Base-by-base conservation (phyloP, 345 rosid genomes). In the Chamaenerion angustifolium region DNA sequence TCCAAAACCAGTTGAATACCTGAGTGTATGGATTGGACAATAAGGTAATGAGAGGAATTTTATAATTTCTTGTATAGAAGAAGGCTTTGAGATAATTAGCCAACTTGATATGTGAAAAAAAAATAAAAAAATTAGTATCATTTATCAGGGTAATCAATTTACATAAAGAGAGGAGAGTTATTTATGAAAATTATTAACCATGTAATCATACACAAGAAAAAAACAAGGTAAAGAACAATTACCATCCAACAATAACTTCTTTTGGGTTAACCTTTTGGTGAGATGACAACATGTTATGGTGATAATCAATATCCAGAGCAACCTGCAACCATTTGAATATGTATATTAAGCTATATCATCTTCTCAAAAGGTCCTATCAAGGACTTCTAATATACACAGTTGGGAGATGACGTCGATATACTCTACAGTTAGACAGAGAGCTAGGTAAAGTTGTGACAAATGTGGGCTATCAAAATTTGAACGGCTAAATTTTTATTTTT, bases 211-310 rank as follows among this genome's bases (percentile, higher is more conserved):
- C 37, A 31, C 10, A 31, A 1, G 10, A 31, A 27, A 41, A 15
- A 7, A 1, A 17, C 37, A 40, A 37, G 15, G 45, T 1, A 40
- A 51, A 13, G 21, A 13, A 13, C 23, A 25, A 12, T 61, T 82
- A 88, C 99, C 99, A 92, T 81, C 96, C 99, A 41, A 92, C 94
- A 58, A 92, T 92, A 25, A 71, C 79, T 73, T 92, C 96, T 70
- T 88, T 88, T 0, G 99, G 96, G 59, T 92, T 92, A 60, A 92
- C 96, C 65, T 88, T 92, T 14, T 72, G 76, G 57, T 84, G 96
- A 15, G 96, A 82, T 44, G 69, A 68, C 56, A 92, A 64, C 99
- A 92, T 88, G 40, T 83, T 92, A 64, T 82, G 88, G 57, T 92
- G 99, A 68, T 88, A 92, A 25, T 88, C 99, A 10, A 92, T 85